Evolutionary conservation across 1,139 yeast species (phyloP).

Genomic region (Schwanniomyces etchellsii): DNA sequence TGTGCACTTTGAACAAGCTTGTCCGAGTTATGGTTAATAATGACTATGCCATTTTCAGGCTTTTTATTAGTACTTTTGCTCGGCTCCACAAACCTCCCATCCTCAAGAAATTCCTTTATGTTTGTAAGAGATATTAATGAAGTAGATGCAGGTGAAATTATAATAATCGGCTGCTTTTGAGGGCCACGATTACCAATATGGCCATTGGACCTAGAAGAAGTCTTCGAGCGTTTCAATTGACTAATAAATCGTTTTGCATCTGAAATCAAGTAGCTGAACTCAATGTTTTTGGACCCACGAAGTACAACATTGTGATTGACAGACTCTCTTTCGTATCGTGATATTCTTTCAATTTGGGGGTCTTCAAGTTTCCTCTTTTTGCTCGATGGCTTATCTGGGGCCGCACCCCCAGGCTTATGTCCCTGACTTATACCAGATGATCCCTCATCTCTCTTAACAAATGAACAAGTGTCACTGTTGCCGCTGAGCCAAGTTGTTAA

Average conservation of each 20-base stretch:
- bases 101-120: constrained; percentile 75
- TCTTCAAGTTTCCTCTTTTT: constrained; percentile 37
- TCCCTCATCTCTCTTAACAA: constrained; percentile 25
- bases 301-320: constrained; percentile 76
- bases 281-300: constrained; percentile 71
- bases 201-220: constrained; percentile 8
- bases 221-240: constrained; percentile 42
- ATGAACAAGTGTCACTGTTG: constrained; percentile 50
- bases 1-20: constrained; percentile 49
- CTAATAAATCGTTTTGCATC: constrained; percentile 64
- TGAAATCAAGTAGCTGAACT: constrained; percentile 66
- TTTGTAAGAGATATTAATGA: constrained; percentile 77
- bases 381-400: constrained; percentile 10
- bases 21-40: constrained; percentile 52
- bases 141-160: constrained; percentile 93
- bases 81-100: constrained; percentile 67
- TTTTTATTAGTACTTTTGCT: constrained; percentile 29
- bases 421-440: constrained; percentile 3
- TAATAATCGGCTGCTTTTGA: constrained; percentile 79
- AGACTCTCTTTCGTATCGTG: constrained; percentile 58
- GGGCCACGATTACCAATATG: constrained; percentile 8
- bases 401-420: constrained; percentile 6
- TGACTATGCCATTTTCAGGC: constrained; percentile 39
- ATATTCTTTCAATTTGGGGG: constrained; percentile 51
- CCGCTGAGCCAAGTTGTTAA: constrained; percentile 78